Evolutionary conservation across 2,329 filamentous ascomycete genomes (phyloP), one percentile per base, ranked within the genome.

Genomic region (Ophiosphaerella narmari): DNA sequence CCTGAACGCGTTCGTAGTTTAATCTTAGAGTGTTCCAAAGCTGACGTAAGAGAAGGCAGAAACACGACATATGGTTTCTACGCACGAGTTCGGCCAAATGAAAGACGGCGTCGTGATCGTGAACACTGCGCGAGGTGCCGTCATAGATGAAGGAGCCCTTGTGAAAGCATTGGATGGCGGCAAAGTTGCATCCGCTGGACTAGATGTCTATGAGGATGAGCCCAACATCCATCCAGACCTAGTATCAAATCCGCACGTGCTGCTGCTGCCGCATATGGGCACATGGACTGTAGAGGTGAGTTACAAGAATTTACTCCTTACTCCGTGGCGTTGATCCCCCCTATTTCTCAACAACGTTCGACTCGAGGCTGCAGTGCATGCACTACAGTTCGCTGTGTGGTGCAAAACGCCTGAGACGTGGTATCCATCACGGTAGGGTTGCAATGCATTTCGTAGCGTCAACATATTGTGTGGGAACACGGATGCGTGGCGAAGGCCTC

Each of bases 181-280:
- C 6, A 83, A 85, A 50, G 88, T 95, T 36, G 80, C 81, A 57
- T 87, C 84, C 9, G 86, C 79, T 12, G 90, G 90, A 1, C 79
- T 95, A 5, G 90, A 95, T 68, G 90, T 95, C 42, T 95, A 86
- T 66, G 90, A 95, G 68, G 79, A 91, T 33, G 90, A 95, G 72
- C 91, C 91, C 0, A 79, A 83, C 50, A 77, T 95, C 24, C 89
- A 94, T 65, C 86, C 85, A 0, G 88, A 87, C 1, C 77, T 95
- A 36, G 60, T 92, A 12, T 75, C 77, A 13, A 92, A 93, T 66
- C 83, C 84, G 2, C 82, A 84, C 59, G 89, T 90, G 18, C 78
- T 93, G 62, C 78, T 96, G 24, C 75, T 95, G 32, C 91, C 91
- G 43, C 91, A 95, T 72, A 89, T 95, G 88, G 90, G 90, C 0